These are phyloP conservation scores for Microsporum canis DNA, from an alignment of 2,329 filamentous ascomycete species.

Conservation along the genomic window DNA sequence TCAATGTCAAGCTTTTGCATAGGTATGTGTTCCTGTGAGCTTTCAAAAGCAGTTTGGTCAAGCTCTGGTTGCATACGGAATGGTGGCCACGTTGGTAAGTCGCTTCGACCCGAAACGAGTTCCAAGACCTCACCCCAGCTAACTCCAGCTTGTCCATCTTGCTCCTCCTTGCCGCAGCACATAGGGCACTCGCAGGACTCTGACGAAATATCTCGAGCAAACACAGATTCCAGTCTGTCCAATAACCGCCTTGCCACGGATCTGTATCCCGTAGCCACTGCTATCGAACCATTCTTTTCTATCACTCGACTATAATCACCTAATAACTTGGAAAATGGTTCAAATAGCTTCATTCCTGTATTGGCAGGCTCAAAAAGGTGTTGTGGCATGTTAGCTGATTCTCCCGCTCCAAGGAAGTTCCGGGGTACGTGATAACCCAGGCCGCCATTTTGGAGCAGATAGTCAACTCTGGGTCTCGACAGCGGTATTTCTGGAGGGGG, in stretches of 20 bases:
- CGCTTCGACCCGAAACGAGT: slow-evolving; percentile 75
- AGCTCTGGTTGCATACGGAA: slow-evolving; percentile 59
- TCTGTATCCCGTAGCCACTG: slow-evolving; percentile 87
- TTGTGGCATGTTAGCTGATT: slow-evolving; percentile 48
- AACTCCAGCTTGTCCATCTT: slow-evolving; percentile 52
- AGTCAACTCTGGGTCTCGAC: slow-evolving; percentile 75
- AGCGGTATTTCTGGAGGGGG: slow-evolving; percentile 56
- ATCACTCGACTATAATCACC: slow-evolving; percentile 79
- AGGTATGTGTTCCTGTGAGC: slow-evolving; percentile 41
- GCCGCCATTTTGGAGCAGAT: slow-evolving; percentile 80
- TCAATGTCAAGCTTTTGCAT: slow-evolving; percentile 82
- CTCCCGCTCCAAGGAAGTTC: slow-evolving; percentile 47
- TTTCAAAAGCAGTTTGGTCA: slow-evolving; percentile 44
- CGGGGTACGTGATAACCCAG: slow-evolving; percentile 60
- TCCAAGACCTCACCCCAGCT: slow-evolving; percentile 96
- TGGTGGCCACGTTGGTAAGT: slow-evolving; percentile 79
- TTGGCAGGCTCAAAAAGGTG: slow-evolving; percentile 51
- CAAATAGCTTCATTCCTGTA: slow-evolving; percentile 64
- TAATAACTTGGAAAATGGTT: slow-evolving; percentile 68
- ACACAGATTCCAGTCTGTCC: slow-evolving; percentile 85
- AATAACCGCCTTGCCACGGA: slow-evolving; percentile 84
- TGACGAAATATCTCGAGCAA: slow-evolving; percentile 78
- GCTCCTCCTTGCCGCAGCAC: slow-evolving; percentile 55
- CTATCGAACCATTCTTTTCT: slow-evolving; percentile 72
- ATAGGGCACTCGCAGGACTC: slow-evolving; percentile 80